Base-by-base conservation (phyloP, 805 yeast genomes). In the Yarrowia divulgata region DNA sequence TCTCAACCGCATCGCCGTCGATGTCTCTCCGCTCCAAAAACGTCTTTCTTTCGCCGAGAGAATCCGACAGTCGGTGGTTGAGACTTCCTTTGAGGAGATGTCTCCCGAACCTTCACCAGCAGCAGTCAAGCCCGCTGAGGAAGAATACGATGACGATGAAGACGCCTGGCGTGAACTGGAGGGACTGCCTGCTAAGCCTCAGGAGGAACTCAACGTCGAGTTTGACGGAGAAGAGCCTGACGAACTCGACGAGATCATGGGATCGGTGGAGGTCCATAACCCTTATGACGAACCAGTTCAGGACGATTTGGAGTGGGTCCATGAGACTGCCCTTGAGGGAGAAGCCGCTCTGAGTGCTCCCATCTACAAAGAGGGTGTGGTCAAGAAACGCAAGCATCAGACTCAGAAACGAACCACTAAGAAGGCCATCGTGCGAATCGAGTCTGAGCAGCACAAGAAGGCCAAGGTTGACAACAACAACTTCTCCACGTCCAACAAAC, bases 1-100 rank as follows among this genome's bases (percentile, higher is more conserved):
- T 18, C 62, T 66, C 52, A 39, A 34, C 12, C 50, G 73, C 71
- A 18, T 52, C 77, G 13, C 79, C 80, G 8, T 77, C 43, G 19
- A 70, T 58, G 32, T 52, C 3, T 45, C 66, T 18, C 66, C 66
- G 6, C 13, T 43, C 9, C 34, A 60, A 29, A 60, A 60, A 8
- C 66, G 66, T 32, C 66, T 60, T 14, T 60, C 66, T 6, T 60
- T 60, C 19, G 66, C 66, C 6, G 66, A 60, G 32, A 14, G 66
- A 32, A 42, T 60, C 18, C 34, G 50, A 9, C 66, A 60, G 19
- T 60, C 66, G 1, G 66, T 60, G 8, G 40, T 60, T 1, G 66
- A 60, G 34, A 57, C 32, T 2, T 40, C 64, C n/a, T 16, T 57
- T 8, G 12, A 29, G 8, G 39, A 42, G 12, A 43, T n/a, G 32